These are phyloP conservation scores for Clavariopsis aquatica DNA, from an alignment of 495 filamentous ascomycete genomes.

Conservation along the genomic window DNA sequence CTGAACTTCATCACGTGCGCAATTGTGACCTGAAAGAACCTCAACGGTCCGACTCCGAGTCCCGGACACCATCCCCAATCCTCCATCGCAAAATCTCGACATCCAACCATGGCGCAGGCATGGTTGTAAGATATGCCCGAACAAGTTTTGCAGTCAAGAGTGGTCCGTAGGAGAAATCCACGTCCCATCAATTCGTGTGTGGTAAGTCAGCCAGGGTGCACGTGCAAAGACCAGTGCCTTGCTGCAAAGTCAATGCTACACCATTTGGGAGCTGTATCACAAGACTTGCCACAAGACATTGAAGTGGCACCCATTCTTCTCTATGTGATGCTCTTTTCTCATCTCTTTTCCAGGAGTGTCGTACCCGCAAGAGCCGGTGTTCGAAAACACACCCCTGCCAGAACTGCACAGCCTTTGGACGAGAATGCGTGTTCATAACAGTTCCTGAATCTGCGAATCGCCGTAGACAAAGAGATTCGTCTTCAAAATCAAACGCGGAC, in stretches of 20 bases:
- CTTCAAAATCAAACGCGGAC: slow-evolving; percentile 26
- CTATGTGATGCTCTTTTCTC: too few relatives aligned
- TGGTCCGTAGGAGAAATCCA: slow-evolving; percentile 37
- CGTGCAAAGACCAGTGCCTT: too few relatives aligned
- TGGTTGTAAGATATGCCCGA: slow-evolving; percentile 34
- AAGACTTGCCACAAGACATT: too few relatives aligned
- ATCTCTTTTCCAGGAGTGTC: not conserved
- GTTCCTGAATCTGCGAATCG: slow-evolving; percentile 33
- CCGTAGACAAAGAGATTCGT: slow-evolving; percentile 24
- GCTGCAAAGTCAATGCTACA: too few relatives aligned
- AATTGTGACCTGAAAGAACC: not conserved
- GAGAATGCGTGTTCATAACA: slow-evolving; percentile 39
- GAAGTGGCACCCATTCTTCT: too few relatives aligned
- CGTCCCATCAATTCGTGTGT: slow-evolving; percentile 39
- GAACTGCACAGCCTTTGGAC: slow-evolving; percentile 38
- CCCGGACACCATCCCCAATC: slow-evolving; percentile 11
- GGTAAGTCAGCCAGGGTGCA: too few relatives aligned
- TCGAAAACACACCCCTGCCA: slow-evolving; percentile 39
- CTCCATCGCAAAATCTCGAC: slow-evolving; percentile 3
- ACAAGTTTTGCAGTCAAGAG: slow-evolving; percentile 33
- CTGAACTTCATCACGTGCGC: slow-evolving; percentile 17
- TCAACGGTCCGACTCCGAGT: slow-evolving; percentile 22
- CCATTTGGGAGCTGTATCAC: too few relatives aligned
- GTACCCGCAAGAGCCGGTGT: slow-evolving; percentile 25
- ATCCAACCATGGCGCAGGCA: slow-evolving; percentile 16